phyloP scores from a whole-genome alignment of 805 yeast species.

The Zygosaccharomyces bailii region DNA sequence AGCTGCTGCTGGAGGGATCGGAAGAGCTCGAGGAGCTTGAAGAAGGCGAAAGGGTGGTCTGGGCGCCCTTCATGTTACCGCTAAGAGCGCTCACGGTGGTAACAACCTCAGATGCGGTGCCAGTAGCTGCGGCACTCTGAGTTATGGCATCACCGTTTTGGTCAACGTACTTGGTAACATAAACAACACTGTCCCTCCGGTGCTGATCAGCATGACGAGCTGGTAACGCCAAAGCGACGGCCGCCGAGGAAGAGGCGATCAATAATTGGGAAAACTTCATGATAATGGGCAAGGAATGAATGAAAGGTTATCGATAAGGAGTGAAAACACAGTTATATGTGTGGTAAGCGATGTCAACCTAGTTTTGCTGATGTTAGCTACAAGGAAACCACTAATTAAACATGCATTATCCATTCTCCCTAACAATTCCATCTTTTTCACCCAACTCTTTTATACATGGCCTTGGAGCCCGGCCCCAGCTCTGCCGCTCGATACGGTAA shows the following conservation, averaged over 20 bases:
- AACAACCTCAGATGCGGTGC: neutral
- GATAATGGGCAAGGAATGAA: conserved; percentile 4
- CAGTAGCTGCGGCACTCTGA: conserved; percentile 9
- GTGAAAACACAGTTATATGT: conserved; percentile 14
- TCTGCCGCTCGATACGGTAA: conserved; percentile 7
- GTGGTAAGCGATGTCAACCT: conserved; percentile 7
- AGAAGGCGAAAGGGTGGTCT: conserved; percentile 20
- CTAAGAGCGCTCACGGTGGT: conserved; percentile 1
- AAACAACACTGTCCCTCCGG: conserved; percentile 31
- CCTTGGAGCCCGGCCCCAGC: neutral
- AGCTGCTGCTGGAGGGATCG: conserved; percentile 8
- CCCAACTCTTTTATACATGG: conserved; percentile 8
- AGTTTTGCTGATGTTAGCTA: neutral
- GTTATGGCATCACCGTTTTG: conserved; percentile 26
- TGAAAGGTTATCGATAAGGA: conserved; percentile 10
- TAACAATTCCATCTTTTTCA: neutral
- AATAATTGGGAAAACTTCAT: conserved; percentile 28
- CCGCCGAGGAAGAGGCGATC: conserved; percentile 24
- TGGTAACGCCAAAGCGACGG: conserved; percentile 30
- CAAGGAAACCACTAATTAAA: conserved; percentile 11
- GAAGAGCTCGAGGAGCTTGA: conserved; percentile 13
- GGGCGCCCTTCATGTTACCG: conserved; percentile 11
- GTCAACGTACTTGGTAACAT: conserved; percentile 35
- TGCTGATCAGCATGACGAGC: conserved; percentile 28
- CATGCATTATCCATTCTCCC: neutral